Evolutionary conservation across 345 rosid genomes (phyloP), one percentile per base, ranked within the genome.

Genomic region (Rhodamnia rubescens): DNA sequence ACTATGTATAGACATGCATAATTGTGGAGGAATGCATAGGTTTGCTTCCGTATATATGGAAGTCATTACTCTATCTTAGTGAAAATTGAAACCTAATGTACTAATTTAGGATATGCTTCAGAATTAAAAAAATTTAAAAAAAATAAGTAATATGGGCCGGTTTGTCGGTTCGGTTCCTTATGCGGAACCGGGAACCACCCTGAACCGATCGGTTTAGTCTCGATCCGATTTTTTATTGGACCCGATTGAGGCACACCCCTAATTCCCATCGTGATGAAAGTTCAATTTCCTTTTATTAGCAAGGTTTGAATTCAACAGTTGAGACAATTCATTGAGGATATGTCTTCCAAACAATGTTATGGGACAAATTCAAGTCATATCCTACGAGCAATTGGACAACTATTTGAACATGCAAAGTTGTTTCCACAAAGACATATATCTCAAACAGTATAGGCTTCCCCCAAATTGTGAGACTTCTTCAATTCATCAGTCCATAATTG

Each of bases 161-260:
- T 52, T 52, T 13, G 18, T 52, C 54, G 18, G 54, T 52, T 52
- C 54, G 18, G 18, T 52, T 14, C 18, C 54, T 52, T 52, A 14
- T 52, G 20, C 5, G 20, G 18, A 52, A 14, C 2, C 54, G 54
- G 6, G 54, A 52, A 15, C 16, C 53, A 1, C 15, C 53, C 5
- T 12, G 53, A 51, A 51, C 16, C 1, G 20, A 0, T 16, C 54
- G 20, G 2, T 52, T 52, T 15, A 5, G 16, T 58, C 40, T 14
- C 20, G 0, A 0, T 61, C 10, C 5, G 21, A 1, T 61, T 29
- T 6, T 15, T 36, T 0, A 4, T 61, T 15, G 21, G 42, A 15
- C 8, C 4, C 10, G 20, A 61, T 5, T 0, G 0, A 59, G 14
- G 74, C 36, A 27, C 74, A 59, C 15, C 32, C 74, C 27, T 27